Evolutionary conservation across 108 stramenopile species (phyloP).

Genomic region (Seminavis robusta): DNA sequence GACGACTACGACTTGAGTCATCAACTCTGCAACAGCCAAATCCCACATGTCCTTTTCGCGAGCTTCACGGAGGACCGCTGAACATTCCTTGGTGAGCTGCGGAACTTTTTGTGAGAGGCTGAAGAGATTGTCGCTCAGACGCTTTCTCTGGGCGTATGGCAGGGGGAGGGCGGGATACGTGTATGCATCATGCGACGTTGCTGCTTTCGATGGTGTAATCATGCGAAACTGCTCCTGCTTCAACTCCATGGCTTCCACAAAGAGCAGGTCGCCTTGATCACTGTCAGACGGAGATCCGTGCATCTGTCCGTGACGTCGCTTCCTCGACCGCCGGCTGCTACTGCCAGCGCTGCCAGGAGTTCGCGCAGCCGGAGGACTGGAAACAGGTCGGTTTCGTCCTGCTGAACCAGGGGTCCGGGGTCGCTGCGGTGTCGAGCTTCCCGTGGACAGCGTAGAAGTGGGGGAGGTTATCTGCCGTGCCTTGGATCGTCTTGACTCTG

Average conservation of each 20-base stretch:
- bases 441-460: background rate
- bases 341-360: background rate
- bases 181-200: conserved; percentile 33
- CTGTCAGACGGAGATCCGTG: conserved; percentile 10
- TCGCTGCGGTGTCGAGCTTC: conserved; percentile 12
- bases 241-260: conserved; percentile 60
- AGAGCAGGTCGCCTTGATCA: conserved; percentile 48
- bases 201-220: conserved; percentile 30
- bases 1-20: conserved; percentile 76
- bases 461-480: conserved; percentile 9
- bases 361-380: background rate
- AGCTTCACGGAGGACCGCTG: conserved; percentile 67
- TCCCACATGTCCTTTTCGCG: conserved; percentile 73
- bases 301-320: conserved; percentile 19
- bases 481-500: conserved; percentile 34
- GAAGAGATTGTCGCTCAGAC: conserved; percentile 71
- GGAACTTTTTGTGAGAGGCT: conserved; percentile 66
- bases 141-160: conserved; percentile 72
- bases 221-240: conserved; percentile 62
- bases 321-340: conserved; percentile 8
- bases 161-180: conserved; percentile 65
- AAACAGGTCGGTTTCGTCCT: conserved; percentile 1
- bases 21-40: conserved; percentile 77
- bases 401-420: conserved; percentile 6
- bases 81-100: conserved; percentile 65